Base-by-base conservation (phyloP, 169 alveolate genomes). In the Cardiosporidium cionae region DNA sequence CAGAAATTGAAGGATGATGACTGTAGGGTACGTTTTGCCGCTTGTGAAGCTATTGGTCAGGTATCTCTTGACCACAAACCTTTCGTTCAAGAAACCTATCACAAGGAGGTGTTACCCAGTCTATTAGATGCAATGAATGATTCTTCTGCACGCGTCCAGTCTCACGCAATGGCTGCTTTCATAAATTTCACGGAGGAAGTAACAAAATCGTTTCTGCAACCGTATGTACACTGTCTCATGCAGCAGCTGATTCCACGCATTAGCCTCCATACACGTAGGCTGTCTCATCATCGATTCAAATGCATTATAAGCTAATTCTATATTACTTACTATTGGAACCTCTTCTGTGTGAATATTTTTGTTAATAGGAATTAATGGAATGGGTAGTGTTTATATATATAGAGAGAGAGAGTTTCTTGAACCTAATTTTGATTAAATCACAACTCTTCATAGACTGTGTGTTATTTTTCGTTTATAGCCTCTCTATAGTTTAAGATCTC, bases 141-240 rank as follows among this genome's bases (percentile, higher is more conserved):
- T 66, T 88, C 88, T 32, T 84, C 89, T 25, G 78, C 87, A 16
- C 74, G 95, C 28, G 97, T 92, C 32, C 92, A 89, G 58, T 86
- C 95, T 6, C 97, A 92, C 74, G 96, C 97, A 0, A 82, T 88
- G 65, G 92, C 97, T 33, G 97, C 97, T 32, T 90, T 92, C 66
- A 87, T 92, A 27, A 92, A 92, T 81, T 92, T 84, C 70, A 89
- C 96, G 0, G 97, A 92, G 76, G 97, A 92, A 70, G 91, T 91
- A 52, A 87, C 86, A 27, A 86, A 87, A 79, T 86, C 79, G 34
- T 86, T 88, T 64, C 68, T 91, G 84, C 81, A 84, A 44, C 94
- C 96, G 5, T 81, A 78, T 37, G 89, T 89, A 5, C 87, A 84
- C 7, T 79, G 86, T 27, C 83, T 91, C 27, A 89, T 91, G 82